Base-by-base conservation (phyloP, 352 stramenopile genomes). In the Pythium periplocum region DNA sequence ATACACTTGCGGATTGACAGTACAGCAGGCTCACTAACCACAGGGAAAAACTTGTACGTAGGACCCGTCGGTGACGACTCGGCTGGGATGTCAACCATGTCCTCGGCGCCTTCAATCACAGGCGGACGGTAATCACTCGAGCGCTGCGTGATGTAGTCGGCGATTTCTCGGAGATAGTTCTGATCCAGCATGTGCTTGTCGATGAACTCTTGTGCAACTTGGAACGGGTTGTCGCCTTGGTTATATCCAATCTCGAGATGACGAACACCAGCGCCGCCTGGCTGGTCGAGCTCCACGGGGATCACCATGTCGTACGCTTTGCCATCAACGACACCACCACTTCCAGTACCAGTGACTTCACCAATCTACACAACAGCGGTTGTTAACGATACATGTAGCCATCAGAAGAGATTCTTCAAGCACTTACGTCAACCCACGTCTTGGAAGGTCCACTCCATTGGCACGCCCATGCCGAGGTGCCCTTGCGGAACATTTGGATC, bases 211-310 rank as follows among this genome's bases (percentile, higher is more conserved):
- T 98, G 95, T 4, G 96, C 95, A 6, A 96, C 87, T 5, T 95
- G 85, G 69, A 98, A 99, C 35, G 95, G 94, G 73, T 98, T 98
- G 53, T 99, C 92, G 6, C 93, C 95, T 70, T 97, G 96, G 61
- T 99, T 99, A 80, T 98, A 99, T 11, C 95, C 96, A 60, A 98
- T 97, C 62, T 98, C 74, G n/a, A 98, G 78, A 47, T 92, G 98
- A 45, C 83, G 82, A 0, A 98, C 68, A 4, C 87, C 89, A 17
- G 17, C 17, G 17, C 17, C 17, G 17, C 96, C 89, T 2, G 92
- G 80, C 30, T 94, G 71, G 61, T 99, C 96, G 45, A 98, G 93
- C 68, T 99, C 96, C 51, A 99, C 97, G 0, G 95, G 95, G 32
- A 98, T 96, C 17, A 98, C 91, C 75, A 98, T 95, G 60, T 98